These are phyloP conservation scores for Silene noctiflora DNA, from an alignment of 179 eudicot genomes.

Conservation along the genomic window DNA sequence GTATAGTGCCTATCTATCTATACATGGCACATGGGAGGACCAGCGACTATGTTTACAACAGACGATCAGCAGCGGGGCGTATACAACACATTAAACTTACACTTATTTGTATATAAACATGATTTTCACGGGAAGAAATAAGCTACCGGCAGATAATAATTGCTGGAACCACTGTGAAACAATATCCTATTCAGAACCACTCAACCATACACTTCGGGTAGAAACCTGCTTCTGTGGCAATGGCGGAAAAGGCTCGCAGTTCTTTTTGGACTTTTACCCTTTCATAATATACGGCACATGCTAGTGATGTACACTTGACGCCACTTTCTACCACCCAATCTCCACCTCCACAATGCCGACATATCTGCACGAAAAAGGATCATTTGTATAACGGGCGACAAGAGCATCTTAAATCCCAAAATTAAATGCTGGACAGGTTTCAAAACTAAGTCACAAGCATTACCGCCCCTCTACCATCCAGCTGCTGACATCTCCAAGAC, in stretches of 20 bases:
- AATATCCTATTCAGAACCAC: conserved; percentile 45
- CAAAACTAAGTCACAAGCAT: too few relatives aligned
- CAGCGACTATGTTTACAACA: neutral
- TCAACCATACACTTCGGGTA: conserved; percentile 86
- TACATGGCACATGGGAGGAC: neutral
- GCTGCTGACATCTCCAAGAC: neutral
- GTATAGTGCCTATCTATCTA: neutral
- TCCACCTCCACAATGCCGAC: conserved; percentile 94
- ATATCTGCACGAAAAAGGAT: conserved; percentile 48
- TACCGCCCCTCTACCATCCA: too few relatives aligned
- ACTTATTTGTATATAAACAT: neutral
- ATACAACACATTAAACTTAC: neutral
- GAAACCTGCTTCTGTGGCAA: conserved; percentile 55
- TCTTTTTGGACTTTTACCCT: conserved; percentile 88
- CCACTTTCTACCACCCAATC: conserved; percentile 84
- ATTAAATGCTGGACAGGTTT: too few relatives aligned
- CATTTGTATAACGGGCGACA: too few relatives aligned
- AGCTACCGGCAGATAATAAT: neutral
- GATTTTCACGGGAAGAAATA: neutral
- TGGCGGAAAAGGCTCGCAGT: conserved; percentile 53
- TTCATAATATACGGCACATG: conserved; percentile 80
- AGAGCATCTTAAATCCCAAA: too few relatives aligned
- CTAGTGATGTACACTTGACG: conserved; percentile 80
- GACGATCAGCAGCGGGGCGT: neutral
- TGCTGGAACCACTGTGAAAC: neutral